These are phyloP conservation scores for Aspergillus taichungensis DNA, from an alignment of 495 filamentous ascomycete species.

Conservation along the genomic window DNA sequence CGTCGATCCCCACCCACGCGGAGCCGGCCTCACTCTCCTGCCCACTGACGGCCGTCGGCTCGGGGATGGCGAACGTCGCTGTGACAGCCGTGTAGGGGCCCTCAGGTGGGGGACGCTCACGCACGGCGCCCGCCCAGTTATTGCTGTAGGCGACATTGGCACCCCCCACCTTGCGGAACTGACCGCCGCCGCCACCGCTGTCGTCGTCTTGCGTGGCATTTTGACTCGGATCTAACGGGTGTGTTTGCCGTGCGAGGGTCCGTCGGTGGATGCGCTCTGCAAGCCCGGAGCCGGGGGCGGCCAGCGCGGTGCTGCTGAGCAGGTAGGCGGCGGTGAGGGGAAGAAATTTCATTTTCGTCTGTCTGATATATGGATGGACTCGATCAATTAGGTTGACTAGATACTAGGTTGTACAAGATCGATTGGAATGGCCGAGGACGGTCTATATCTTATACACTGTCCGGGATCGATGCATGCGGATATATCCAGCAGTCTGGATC, in stretches of 20 bases:
- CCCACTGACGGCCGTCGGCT: conserved; percentile 34
- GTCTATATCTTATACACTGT: too few species aligned
- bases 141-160: conserved; percentile 39
- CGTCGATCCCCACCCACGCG: conserved; percentile 59
- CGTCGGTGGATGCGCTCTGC: conserved; percentile 22
- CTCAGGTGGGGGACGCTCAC: conserved; percentile 32
- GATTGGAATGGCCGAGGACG: too few species aligned
- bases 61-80: conserved; percentile 47
- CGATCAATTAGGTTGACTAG: too few species aligned
- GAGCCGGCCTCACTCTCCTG: conserved; percentile 38
- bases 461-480: too few species aligned
- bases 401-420: too few species aligned
- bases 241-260: conserved; percentile 17
- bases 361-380: too few species aligned
- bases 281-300: conserved; percentile 18
- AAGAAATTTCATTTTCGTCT: too few species aligned
- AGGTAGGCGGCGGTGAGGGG: conserved; percentile 16
- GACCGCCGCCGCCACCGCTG: conserved; percentile 4
- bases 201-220: neutral
- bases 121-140: conserved; percentile 55
- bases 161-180: conserved; percentile 10
- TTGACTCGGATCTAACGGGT: conserved; percentile 7
- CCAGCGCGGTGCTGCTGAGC: conserved; percentile 17
- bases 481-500: too few species aligned
- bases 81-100: conserved; percentile 43